These are phyloP conservation scores for Tetrahymena elliotti DNA, from an alignment of 73 alveolate genomes.

Conservation along the genomic window DNA sequence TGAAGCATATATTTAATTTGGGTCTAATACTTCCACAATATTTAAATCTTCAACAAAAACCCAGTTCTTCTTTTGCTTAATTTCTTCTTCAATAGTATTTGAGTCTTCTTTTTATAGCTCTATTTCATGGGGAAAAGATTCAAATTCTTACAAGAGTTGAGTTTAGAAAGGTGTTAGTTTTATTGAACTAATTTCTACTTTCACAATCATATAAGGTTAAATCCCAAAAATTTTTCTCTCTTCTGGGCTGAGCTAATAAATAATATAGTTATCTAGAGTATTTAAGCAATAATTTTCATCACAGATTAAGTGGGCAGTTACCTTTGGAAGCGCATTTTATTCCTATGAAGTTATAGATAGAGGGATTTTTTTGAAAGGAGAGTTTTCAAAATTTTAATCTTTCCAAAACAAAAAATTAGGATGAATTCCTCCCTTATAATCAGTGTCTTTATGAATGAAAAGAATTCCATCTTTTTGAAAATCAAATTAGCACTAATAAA, in stretches of 20 bases:
- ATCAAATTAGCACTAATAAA: not conserved
- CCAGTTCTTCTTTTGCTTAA: not conserved
- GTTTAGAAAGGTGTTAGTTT: not conserved
- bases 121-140: not conserved
- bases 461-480: not conserved
- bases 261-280: not conserved
- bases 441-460: not conserved
- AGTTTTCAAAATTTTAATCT: not conserved
- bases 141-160: not conserved
- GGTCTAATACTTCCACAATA: not conserved
- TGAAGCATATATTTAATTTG: not conserved
- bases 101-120: not conserved
- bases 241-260: not conserved
- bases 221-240: not conserved
- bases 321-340: not conserved
- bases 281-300: not conserved
- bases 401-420: not conserved
- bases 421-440: not conserved
- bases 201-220: not conserved
- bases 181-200: not conserved
- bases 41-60: not conserved
- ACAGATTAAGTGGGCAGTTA: not conserved
- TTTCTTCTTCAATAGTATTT: not conserved
- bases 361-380: not conserved
- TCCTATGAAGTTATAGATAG: not conserved